phyloP scores from a whole-genome alignment of 1,139 yeast genomes.

The Saccharomyces uvarum region DNA sequence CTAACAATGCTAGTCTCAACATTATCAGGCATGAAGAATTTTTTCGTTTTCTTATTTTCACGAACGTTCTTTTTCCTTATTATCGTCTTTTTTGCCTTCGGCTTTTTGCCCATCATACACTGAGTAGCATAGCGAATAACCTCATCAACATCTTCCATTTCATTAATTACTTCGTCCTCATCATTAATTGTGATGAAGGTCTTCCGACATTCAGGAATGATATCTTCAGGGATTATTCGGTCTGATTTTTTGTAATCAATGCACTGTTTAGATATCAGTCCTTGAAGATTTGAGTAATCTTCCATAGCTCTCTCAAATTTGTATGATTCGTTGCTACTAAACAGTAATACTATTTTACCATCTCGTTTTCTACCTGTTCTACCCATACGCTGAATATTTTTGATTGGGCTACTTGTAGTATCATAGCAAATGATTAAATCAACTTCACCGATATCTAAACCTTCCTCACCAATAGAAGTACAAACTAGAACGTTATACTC shows the following conservation, averaged over 20 bases:
- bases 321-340: slow-evolving; percentile 68
- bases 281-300: slow-evolving; percentile 74
- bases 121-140: slow-evolving; percentile 55
- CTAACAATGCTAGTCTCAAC: slow-evolving; percentile 62
- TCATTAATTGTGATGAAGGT: slow-evolving; percentile 57
- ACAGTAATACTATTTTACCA: slow-evolving; percentile 72
- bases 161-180: slow-evolving; percentile 51
- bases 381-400: slow-evolving; percentile 93
- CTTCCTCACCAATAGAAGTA: slow-evolving; percentile 97
- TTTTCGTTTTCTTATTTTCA: slow-evolving; percentile 26
- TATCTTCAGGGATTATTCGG: slow-evolving; percentile 56
- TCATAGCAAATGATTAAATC: slow-evolving; percentile 89
- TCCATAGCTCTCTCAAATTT: slow-evolving; percentile 82
- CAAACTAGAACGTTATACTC: slow-evolving; percentile 76
- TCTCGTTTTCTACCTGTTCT: slow-evolving; percentile 94
- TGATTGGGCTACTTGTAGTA: slow-evolving; percentile 87
- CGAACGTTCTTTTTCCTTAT: slow-evolving; percentile 10
- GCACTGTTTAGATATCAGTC: slow-evolving; percentile 36
- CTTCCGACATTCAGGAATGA: slow-evolving; percentile 50
- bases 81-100: slow-evolving; percentile 12
- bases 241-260: slow-evolving; percentile 43
- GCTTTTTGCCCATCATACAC: slow-evolving; percentile 34
- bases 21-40: slow-evolving; percentile 74
- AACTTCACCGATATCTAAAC: slow-evolving; percentile 95
- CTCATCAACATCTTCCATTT: slow-evolving; percentile 60